phyloP scores from a whole-genome alignment of 2,329 filamentous ascomycete species.

The Mariannaea elegans region DNA sequence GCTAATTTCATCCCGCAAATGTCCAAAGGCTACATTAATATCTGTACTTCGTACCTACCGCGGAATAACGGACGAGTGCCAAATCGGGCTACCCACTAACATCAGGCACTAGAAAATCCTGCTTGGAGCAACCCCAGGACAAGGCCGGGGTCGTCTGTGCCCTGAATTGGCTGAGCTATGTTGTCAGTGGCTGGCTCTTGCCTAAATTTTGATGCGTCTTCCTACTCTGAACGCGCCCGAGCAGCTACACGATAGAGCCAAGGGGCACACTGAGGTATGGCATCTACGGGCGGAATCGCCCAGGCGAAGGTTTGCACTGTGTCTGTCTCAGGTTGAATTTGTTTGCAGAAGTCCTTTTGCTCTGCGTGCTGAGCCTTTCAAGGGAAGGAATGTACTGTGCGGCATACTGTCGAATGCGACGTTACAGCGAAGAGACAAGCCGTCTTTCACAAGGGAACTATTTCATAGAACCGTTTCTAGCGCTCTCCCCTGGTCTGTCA shows the following conservation, averaged over 20 bases:
- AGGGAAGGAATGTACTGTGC: constrained; percentile 3
- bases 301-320: too few relatives aligned
- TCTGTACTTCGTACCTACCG: too few relatives aligned
- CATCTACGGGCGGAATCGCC: too few relatives aligned
- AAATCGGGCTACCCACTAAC: constrained; percentile 7
- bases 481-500: constrained; percentile 7
- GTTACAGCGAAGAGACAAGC: constrained; percentile 19
- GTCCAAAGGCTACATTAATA: constrained; percentile 4
- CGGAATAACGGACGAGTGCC: constrained; percentile 1
- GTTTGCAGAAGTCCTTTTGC: background rate
- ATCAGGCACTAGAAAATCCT: background rate
- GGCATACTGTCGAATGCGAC: constrained; percentile 20
- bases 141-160: background rate
- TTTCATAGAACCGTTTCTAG: background rate
- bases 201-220: background rate
- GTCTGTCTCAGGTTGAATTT: constrained; percentile 4
- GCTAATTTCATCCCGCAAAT: background rate
- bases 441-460: background rate
- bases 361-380: background rate
- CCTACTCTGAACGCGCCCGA: too few relatives aligned
- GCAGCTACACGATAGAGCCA: too few relatives aligned
- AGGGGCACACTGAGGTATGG: too few relatives aligned
- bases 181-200: background rate
- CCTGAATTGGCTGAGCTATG: constrained; percentile 1
- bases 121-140: background rate